Percentiles rank a stretch among this genome's conserved stretches.
These are phyloP conservation scores for Celoporthe dispersa DNA, from an alignment of 2,329 filamentous ascomycete genomes.

Conservation along the genomic window DNA sequence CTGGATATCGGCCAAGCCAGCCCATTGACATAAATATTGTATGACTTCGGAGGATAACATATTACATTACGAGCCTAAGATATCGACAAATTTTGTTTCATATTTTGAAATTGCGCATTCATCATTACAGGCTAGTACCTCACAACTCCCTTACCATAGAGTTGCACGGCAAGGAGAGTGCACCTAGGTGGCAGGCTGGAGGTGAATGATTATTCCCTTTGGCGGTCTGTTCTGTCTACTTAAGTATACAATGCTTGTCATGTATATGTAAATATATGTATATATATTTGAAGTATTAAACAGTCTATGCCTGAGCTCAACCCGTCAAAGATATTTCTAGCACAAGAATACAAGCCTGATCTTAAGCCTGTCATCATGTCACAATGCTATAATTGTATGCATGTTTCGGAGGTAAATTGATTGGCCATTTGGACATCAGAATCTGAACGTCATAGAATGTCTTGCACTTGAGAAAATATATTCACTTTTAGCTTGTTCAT, in stretches of 20 bases:
- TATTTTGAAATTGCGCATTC: neutral
- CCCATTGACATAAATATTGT: neutral
- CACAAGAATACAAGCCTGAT: neutral
- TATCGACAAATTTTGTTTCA: neutral
- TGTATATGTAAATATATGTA: too few relatives aligned
- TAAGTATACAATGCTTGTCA: too few relatives aligned
- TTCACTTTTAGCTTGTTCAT: neutral
- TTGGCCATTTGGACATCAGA: neutral
- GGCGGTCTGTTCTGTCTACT: neutral
- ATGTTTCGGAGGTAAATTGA: neutral
- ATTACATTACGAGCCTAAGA: neutral
- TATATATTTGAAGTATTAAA: too few relatives aligned
- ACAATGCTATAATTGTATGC: neutral
- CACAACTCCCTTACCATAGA: neutral
- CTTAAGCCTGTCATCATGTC: neutral
- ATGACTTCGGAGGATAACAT: too few relatives aligned
- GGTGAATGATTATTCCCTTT: neutral
- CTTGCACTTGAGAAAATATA: neutral
- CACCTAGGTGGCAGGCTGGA: neutral
- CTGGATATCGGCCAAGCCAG: too few relatives aligned
- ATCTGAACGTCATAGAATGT: neutral
- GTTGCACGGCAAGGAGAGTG: neutral
- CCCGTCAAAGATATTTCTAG: too few relatives aligned
- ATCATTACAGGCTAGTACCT: neutral
- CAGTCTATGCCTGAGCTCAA: too few relatives aligned